Percentiles rank a stretch among this genome's conserved stretches.
Evolutionary conservation across 2,329 filamentous ascomycete genomes (phyloP).

Genomic region (Fusarium sp.): DNA sequence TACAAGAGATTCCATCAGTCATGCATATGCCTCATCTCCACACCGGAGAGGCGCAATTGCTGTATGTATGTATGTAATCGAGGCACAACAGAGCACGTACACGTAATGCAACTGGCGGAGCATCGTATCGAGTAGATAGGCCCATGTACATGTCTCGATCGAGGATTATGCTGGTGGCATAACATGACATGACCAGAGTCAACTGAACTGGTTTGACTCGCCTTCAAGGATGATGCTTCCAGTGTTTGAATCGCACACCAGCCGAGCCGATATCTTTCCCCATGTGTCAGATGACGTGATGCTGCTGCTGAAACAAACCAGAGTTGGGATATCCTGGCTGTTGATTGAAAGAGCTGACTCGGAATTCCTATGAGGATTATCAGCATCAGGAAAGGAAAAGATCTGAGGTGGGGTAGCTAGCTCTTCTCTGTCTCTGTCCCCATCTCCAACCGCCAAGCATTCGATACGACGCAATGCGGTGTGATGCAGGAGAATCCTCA

Average conservation of each 20-base stretch:
- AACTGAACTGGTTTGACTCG: background rate
- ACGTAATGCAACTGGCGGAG: background rate
- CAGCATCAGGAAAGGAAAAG: background rate
- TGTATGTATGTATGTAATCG: background rate
- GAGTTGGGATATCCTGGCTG: conserved; percentile 9
- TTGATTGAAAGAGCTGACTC: background rate
- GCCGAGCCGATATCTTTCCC: background rate
- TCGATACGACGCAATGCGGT: background rate
- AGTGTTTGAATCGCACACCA: background rate
- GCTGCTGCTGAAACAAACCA: conserved; percentile 1
- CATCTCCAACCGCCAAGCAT: background rate
- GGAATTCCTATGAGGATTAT: conserved; percentile 1
- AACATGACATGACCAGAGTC: background rate
- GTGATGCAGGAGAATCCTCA: conserved; percentile 1
- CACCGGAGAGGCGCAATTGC: conserved; percentile 7
- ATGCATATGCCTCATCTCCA: conserved; percentile 13
- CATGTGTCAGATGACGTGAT: conserved; percentile 26
- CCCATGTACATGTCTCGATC: background rate
- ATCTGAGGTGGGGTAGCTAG: background rate
- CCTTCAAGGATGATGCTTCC: conserved; percentile 22
- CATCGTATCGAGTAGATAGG: background rate
- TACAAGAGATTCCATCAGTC: background rate
- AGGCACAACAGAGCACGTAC: background rate
- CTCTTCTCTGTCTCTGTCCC: background rate
- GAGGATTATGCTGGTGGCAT: background rate